Evolutionary conservation across 306 rosid genomes (phyloP).

Genomic region (Malus sylvestris): DNA sequence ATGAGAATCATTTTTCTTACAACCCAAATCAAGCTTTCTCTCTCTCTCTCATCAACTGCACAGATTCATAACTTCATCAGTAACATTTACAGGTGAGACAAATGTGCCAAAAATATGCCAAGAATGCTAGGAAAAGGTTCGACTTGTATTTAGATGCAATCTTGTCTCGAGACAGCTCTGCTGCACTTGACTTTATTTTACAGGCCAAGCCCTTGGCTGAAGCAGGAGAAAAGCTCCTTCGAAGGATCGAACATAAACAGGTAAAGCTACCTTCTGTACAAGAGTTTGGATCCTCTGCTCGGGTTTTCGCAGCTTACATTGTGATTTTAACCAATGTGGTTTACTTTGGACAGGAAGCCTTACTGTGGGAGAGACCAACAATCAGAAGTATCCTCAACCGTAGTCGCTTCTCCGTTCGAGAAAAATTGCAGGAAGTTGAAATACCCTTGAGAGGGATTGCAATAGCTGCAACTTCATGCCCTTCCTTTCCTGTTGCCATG

Average conservation of each 20-base stretch:
- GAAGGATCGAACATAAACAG: conserved; percentile 23
- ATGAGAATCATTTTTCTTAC: too few relatives aligned
- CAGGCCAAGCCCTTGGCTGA: conserved; percentile 42
- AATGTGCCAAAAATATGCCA: conserved; percentile 27
- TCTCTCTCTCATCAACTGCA: too few relatives aligned
- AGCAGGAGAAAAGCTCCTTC: conserved; percentile 45
- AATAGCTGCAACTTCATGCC: conserved; percentile 39
- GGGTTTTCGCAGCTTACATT: background rate
- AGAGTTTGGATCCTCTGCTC: background rate
- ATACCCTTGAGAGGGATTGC: conserved; percentile 57
- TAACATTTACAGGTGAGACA: conserved; percentile 41
- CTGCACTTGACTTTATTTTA: conserved; percentile 22
- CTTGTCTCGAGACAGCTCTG: conserved; percentile 29
- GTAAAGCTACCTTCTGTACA: conserved; percentile 26
- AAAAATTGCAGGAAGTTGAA: conserved; percentile 40
- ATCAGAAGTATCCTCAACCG: conserved; percentile 11
- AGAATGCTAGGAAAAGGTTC: conserved; percentile 44
- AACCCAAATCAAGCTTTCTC: too few relatives aligned
- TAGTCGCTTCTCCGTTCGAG: conserved; percentile 21
- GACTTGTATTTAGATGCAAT: conserved; percentile 35
- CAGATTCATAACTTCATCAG: too few relatives aligned
- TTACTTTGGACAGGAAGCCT: conserved; percentile 38
- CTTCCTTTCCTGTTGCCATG: conserved; percentile 32
- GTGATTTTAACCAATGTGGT: background rate
- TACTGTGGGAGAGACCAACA: conserved; percentile 63